Evolutionary conservation across 345 rosid genomes (phyloP).

Genomic region (Leavenworthia alabamica): DNA sequence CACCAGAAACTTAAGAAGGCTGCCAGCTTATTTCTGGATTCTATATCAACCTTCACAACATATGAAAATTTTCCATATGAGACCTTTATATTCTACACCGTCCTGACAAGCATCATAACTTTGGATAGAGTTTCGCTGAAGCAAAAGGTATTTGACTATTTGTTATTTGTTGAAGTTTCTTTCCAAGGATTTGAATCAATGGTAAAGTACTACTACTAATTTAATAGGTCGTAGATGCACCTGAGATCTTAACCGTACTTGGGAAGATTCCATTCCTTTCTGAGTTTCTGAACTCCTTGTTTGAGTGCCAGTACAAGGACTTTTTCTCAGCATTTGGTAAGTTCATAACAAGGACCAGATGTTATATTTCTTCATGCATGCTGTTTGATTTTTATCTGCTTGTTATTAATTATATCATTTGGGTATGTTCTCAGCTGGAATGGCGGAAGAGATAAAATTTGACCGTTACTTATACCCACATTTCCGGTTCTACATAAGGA

Average conservation of each 20-base stretch:
- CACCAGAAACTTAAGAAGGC: slow-evolving; percentile 84
- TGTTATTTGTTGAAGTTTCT: not conserved
- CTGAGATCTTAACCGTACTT: slow-evolving; percentile 95
- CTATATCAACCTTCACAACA: slow-evolving; percentile 97
- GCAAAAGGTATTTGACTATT: slow-evolving; percentile 60
- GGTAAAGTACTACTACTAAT: not conserved
- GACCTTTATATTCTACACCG: slow-evolving; percentile 93
- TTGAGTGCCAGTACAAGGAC: slow-evolving; percentile 86
- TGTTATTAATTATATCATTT: slow-evolving; percentile 1
- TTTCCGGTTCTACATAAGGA: slow-evolving; percentile 97
- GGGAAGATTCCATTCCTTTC: slow-evolving; percentile 84
- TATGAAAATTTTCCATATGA: slow-evolving; percentile 92
- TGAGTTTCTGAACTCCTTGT: slow-evolving; percentile 86
- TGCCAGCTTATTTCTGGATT: slow-evolving; percentile 80
- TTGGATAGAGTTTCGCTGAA: slow-evolving; percentile 92
- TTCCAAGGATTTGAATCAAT: slow-evolving; percentile 1
- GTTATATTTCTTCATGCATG: not conserved
- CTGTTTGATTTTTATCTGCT: slow-evolving; percentile 20
- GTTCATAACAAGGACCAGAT: slow-evolving; percentile 24
- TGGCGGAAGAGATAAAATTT: slow-evolving; percentile 77
- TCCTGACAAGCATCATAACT: slow-evolving; percentile 87
- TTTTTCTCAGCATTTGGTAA: slow-evolving; percentile 92
- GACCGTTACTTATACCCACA: slow-evolving; percentile 89
- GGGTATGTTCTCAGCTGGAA: slow-evolving; percentile 54
- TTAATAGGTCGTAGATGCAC: slow-evolving; percentile 96